phyloP scores from a whole-genome alignment of 805 yeast species.

The Candida insectalens region DNA sequence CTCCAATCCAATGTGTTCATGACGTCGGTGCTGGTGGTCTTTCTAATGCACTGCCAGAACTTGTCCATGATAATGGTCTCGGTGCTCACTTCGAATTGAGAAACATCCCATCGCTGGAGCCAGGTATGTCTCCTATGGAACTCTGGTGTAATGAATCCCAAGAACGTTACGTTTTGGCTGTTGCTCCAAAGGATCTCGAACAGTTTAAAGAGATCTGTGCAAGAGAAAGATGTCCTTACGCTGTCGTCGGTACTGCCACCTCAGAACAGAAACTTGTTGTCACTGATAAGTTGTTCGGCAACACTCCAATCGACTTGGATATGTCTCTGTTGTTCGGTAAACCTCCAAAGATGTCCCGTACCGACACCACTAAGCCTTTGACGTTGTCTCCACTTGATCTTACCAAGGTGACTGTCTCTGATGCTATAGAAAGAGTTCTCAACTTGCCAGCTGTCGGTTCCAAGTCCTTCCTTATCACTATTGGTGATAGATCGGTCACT shows the following conservation, averaged over 20 bases:
- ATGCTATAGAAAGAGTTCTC: constrained; percentile 74
- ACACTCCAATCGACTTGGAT: constrained; percentile 89
- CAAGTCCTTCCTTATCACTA: constrained; percentile 89
- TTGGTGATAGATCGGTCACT: constrained; percentile 96
- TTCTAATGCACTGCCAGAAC: constrained; percentile 93
- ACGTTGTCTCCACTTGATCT: constrained; percentile 35
- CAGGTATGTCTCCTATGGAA: constrained; percentile 99
- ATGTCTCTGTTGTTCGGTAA: constrained; percentile 94
- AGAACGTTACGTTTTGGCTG: constrained; percentile 94
- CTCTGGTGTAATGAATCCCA: constrained; percentile 99
- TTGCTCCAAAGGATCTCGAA: constrained; percentile 66
- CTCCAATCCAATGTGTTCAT: constrained; percentile 90
- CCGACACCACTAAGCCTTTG: constrained; percentile 54
- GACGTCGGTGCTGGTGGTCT: constrained; percentile 99
- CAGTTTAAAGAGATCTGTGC: constrained; percentile 71
- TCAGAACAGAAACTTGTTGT: constrained; percentile 74
- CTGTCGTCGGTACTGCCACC: constrained; percentile 93
- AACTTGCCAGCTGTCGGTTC: constrained; percentile 92
- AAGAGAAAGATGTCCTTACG: constrained; percentile 94
- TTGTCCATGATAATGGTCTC: constrained; percentile 92
- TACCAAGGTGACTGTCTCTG: constrained; percentile 56
- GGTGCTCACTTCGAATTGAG: constrained; percentile 93
- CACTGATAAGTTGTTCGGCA: constrained; percentile 65
- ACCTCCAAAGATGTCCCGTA: constrained; percentile 89
- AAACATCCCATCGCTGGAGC: constrained; percentile 82